A percentile compares a stretch with the other conserved stretches of the same genome.
Evolutionary conservation across 2,329 filamentous ascomycete genomes (phyloP).

Genomic region (Fusarium sp.): DNA sequence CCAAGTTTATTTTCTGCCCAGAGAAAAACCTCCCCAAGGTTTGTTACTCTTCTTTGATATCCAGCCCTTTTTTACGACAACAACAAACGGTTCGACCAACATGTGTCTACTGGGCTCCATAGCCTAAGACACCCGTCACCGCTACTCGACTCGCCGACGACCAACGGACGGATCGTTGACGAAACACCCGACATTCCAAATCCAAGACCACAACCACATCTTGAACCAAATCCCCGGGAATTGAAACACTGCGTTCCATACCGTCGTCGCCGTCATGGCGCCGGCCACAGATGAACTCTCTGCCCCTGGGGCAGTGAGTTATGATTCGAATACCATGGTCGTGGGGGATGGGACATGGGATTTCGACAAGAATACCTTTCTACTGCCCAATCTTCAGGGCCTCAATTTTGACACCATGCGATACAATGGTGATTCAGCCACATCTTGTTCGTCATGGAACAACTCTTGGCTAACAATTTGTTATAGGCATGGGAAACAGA

Average conservation of each 20-base stretch:
- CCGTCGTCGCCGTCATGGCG: slow-evolving; percentile 70
- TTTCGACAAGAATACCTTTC: slow-evolving; percentile 81
- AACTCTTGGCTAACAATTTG: slow-evolving; percentile 33
- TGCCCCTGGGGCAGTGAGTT: slow-evolving; percentile 80
- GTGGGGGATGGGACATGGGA: slow-evolving; percentile 92
- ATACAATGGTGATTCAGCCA: slow-evolving; percentile 78
- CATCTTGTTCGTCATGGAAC: neutral
- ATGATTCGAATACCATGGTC: slow-evolving; percentile 80
- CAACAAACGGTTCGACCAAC: slow-evolving; percentile 5
- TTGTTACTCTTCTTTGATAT: neutral
- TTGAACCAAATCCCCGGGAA: slow-evolving; percentile 14
- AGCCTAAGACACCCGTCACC: slow-evolving; percentile 41
- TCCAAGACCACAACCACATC: slow-evolving; percentile 24
- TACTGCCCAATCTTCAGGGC: slow-evolving; percentile 83
- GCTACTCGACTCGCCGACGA: slow-evolving; percentile 10
- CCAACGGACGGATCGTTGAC: slow-evolving; percentile 18
- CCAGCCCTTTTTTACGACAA: slow-evolving; percentile 14
- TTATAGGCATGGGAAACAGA: slow-evolving; percentile 84
- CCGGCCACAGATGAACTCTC: slow-evolving; percentile 74
- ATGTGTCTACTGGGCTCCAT: slow-evolving; percentile 27
- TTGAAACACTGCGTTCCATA: slow-evolving; percentile 44
- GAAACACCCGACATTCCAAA: slow-evolving; percentile 28
- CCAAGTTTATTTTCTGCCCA: slow-evolving; percentile 22
- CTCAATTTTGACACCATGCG: slow-evolving; percentile 86
- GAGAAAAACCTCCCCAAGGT: slow-evolving; percentile 10